Conservation (phyloP, 495 filamentous ascomycete genomes). For the Lasiosphaeria hispida region DNA sequence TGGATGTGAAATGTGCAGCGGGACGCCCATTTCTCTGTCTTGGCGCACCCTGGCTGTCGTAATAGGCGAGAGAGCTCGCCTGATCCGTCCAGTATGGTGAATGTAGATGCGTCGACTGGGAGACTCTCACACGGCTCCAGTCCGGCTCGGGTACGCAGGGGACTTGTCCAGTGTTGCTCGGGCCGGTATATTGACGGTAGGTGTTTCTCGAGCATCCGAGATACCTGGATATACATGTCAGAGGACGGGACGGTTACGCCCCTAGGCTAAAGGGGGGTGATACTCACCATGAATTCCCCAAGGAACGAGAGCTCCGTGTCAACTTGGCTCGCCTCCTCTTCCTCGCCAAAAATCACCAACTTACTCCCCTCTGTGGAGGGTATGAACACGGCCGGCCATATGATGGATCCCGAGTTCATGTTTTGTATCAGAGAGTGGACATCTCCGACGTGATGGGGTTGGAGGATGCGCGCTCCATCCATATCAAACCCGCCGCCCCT, state of each 20-base stretch:
- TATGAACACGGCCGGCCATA: no score
- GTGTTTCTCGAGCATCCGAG: not conserved
- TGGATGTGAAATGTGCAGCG: not conserved
- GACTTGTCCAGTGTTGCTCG: not conserved
- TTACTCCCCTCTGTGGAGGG: no score
- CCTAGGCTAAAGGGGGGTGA: no score
- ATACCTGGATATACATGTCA: not conserved
- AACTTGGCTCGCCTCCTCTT: no score
- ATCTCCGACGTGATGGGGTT: no score
- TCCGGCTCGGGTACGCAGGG: not conserved
- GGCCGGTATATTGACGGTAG: not conserved
- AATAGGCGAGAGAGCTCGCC: not conserved
- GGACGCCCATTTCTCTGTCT: not conserved
- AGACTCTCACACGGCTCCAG: not conserved
- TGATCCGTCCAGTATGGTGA: not conserved
- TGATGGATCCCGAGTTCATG: no score
- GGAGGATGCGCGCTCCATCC: no score
- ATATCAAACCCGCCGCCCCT: no score
- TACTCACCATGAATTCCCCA: no score
- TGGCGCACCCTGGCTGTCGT: not conserved
- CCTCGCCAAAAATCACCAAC: no score
- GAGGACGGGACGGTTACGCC: not conserved
- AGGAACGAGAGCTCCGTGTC: no score
- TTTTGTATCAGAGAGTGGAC: no score
- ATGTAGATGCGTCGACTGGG: not conserved